These are phyloP conservation scores for Diplocarpon mali DNA, from an alignment of 2,329 filamentous ascomycete species.

Conservation along the genomic window DNA sequence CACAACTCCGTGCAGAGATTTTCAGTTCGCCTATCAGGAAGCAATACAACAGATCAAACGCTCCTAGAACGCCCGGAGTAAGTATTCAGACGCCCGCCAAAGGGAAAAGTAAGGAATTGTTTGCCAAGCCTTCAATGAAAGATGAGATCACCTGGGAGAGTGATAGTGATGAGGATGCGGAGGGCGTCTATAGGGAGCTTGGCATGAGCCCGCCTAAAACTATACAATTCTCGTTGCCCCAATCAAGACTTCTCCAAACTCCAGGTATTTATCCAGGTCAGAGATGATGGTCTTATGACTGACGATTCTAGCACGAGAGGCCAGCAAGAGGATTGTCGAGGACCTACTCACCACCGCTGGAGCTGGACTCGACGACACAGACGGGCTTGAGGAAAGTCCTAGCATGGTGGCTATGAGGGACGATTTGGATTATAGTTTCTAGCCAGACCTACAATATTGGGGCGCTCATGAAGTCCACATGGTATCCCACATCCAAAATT, in stretches of 20 bases:
- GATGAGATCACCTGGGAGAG: conserved; percentile 64
- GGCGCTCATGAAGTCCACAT: background rate
- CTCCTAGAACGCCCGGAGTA: conserved; percentile 65
- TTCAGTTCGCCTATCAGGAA: conserved; percentile 64
- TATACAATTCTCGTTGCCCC: conserved; percentile 73
- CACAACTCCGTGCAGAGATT: conserved; percentile 72
- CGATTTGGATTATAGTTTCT: conserved; percentile 47
- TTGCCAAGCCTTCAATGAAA: conserved; percentile 28
- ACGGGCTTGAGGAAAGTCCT: conserved; percentile 45
- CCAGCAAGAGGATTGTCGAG: conserved; percentile 70
- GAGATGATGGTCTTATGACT: background rate
- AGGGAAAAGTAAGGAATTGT: conserved; percentile 39
- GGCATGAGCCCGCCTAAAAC: conserved; percentile 89
- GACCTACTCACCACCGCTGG: conserved; percentile 70
- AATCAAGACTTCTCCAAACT: conserved; percentile 67
- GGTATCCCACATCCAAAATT: no score
- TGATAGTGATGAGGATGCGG: conserved; percentile 47
- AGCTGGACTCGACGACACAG: conserved; percentile 48
- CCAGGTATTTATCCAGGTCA: conserved; percentile 41
- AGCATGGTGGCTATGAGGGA: conserved; percentile 55
- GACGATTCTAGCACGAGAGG: conserved; percentile 54
- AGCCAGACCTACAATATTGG: conserved; percentile 7
- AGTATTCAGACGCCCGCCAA: conserved; percentile 71
- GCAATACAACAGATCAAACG: conserved; percentile 25
- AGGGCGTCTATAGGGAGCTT: conserved; percentile 44